These are phyloP conservation scores for Kwoniella europaea DNA, from an alignment of 768 basidiomycete species.

Conservation along the genomic window DNA sequence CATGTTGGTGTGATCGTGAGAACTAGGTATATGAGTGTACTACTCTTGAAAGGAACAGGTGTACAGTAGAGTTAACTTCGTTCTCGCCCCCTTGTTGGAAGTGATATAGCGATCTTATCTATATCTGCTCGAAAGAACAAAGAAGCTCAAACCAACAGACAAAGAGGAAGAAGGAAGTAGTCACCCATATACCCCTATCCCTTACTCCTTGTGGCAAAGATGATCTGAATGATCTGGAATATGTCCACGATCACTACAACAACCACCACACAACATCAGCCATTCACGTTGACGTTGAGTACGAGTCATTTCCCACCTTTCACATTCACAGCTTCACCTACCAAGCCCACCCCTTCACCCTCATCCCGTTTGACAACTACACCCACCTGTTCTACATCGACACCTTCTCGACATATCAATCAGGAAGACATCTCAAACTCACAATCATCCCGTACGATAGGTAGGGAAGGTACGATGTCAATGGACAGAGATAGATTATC, in stretches of 20 bases:
- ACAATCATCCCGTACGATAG: too few relatives aligned
- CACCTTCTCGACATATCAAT: too few relatives aligned
- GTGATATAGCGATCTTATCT: background rate
- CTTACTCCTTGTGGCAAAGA: too few relatives aligned
- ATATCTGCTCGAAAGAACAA: background rate
- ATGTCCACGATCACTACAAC: background rate
- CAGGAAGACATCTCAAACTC: background rate
- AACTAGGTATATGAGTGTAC: background rate
- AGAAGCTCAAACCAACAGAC: background rate
- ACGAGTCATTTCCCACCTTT: constrained; percentile 14
- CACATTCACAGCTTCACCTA: background rate
- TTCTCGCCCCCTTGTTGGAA: background rate
- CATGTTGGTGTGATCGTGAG: background rate
- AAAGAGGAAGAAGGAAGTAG: background rate
- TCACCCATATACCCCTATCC: background rate
- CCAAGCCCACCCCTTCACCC: background rate
- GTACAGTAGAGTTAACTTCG: background rate
- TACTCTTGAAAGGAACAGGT: background rate
- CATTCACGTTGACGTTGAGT: constrained; percentile 1
- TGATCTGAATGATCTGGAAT: too few relatives aligned
- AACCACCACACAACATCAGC: background rate
- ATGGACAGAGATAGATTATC: constrained; percentile 1
- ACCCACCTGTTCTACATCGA: too few relatives aligned
- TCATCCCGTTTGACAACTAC: too few relatives aligned
- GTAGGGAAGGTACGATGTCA: background rate